Evolutionary conservation across 306 rosid genomes (phyloP).

Genomic region (Carpinus fangiana): DNA sequence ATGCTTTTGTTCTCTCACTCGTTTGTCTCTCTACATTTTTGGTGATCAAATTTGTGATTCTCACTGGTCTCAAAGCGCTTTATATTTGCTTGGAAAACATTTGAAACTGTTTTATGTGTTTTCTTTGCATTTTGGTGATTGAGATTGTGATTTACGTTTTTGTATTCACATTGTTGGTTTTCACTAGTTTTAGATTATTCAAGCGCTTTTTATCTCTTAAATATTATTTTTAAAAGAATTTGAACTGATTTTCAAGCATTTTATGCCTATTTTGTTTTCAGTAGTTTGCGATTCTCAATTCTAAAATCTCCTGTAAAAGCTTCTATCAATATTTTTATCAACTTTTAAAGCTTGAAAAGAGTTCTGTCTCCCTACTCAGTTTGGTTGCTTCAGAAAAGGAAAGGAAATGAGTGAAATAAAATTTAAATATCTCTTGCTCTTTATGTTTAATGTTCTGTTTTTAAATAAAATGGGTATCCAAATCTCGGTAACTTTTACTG

Average conservation of each 20-base stretch:
- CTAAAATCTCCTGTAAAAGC: no score
- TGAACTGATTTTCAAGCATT: neutral
- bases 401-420: neutral
- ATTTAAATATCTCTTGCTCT: neutral
- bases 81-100: constrained; percentile 3
- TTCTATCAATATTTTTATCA: no score
- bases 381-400: constrained; percentile 14
- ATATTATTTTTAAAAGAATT: neutral
- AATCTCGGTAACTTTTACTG: neutral
- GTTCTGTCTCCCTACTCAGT: neutral
- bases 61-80: constrained; percentile 25
- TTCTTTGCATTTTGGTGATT: neutral
- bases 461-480: no score
- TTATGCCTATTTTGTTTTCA: neutral
- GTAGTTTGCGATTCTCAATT: no score
- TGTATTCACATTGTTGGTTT: neutral
- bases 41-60: neutral
- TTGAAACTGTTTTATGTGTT: neutral
- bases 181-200: constrained; percentile 4
- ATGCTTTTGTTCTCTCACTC: constrained; percentile 2
- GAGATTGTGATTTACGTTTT: constrained; percentile 1
- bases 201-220: neutral
- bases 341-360: no score
- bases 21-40: neutral
- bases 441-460: neutral